A percentile compares a stretch with the other conserved stretches of the same genome.
phyloP scores from a whole-genome alignment of 2,329 filamentous ascomycete genomes.

The Calonectria honghensis region DNA sequence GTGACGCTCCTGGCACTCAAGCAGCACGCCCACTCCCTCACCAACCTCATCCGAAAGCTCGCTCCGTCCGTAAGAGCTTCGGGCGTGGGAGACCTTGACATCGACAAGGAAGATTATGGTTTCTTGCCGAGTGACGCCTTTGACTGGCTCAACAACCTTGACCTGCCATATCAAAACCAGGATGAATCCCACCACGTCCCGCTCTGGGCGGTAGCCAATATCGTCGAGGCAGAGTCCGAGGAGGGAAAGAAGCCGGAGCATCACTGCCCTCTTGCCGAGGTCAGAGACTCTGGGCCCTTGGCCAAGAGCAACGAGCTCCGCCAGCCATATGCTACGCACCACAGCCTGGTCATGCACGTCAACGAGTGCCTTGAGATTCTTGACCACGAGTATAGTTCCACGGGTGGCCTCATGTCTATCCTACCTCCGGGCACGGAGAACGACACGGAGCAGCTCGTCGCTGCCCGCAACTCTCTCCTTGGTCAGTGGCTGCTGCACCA shows the following conservation, averaged over 20 bases:
- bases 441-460: slow-evolving; percentile 60
- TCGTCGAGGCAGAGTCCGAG: slow-evolving; percentile 66
- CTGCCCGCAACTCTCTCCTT: slow-evolving; percentile 71
- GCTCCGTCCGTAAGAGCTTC: slow-evolving; percentile 60
- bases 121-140: slow-evolving; percentile 70
- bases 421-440: slow-evolving; percentile 65
- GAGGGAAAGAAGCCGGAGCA: slow-evolving; percentile 61
- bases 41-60: slow-evolving; percentile 70
- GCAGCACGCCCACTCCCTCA: slow-evolving; percentile 75
- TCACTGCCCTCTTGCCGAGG: slow-evolving; percentile 67
- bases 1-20: slow-evolving; percentile 76
- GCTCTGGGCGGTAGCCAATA: slow-evolving; percentile 68
- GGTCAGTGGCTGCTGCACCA: slow-evolving; percentile 75
- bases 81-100: slow-evolving; percentile 41
- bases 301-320: slow-evolving; percentile 43
- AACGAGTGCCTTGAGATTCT: slow-evolving; percentile 76
- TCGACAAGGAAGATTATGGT: slow-evolving; percentile 54
- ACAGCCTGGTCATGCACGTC: slow-evolving; percentile 73
- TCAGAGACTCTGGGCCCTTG: slow-evolving; percentile 47
- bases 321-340: slow-evolving; percentile 67
- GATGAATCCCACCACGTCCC: slow-evolving; percentile 69
- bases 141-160: slow-evolving; percentile 74
- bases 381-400: slow-evolving; percentile 74
- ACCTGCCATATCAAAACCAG: slow-evolving; percentile 68
- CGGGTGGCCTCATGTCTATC: slow-evolving; percentile 74